Evolutionary conservation across 768 basidiomycete species (phyloP).

Genomic region (Suillus americanus): DNA sequence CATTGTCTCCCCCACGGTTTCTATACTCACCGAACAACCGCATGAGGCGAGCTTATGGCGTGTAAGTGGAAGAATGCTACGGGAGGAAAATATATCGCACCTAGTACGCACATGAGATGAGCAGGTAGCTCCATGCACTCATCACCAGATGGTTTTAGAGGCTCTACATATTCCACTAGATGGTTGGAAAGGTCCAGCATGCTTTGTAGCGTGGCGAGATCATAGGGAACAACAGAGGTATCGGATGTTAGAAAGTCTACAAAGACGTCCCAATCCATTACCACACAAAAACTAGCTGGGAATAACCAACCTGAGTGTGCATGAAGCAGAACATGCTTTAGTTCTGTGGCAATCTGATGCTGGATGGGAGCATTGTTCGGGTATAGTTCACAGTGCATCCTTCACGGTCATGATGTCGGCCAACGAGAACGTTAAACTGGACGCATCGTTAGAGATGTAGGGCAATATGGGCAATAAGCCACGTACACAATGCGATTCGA

Average conservation of each 20-base stretch:
- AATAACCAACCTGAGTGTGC: background rate
- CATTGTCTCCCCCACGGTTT: background rate
- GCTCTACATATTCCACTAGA: background rate
- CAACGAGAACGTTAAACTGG: background rate
- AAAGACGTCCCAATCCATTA: background rate
- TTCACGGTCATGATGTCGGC: background rate
- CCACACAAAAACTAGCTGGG: background rate
- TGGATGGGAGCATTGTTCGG: constrained; percentile 1
- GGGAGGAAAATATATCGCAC: background rate
- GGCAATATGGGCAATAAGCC: too few relatives aligned
- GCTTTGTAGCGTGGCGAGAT: constrained; percentile 3
- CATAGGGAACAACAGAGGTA: constrained; percentile 10
- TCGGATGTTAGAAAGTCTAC: constrained; percentile 12
- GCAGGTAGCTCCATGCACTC: background rate
- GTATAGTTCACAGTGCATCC: constrained; percentile 9
- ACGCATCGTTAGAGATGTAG: background rate
- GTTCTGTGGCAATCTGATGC: background rate
- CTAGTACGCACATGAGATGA: constrained; percentile 11
- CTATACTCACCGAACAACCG: constrained; percentile 10
- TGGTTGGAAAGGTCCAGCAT: constrained; percentile 6
- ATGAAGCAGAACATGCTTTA: constrained; percentile 4
- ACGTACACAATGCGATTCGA: background rate
- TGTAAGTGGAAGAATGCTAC: constrained; percentile 1
- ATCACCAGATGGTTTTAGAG: background rate
- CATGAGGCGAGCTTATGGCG: background rate